Evolutionary conservation across 345 rosid genomes (phyloP).

Genomic region (Luvunga scandens): DNA sequence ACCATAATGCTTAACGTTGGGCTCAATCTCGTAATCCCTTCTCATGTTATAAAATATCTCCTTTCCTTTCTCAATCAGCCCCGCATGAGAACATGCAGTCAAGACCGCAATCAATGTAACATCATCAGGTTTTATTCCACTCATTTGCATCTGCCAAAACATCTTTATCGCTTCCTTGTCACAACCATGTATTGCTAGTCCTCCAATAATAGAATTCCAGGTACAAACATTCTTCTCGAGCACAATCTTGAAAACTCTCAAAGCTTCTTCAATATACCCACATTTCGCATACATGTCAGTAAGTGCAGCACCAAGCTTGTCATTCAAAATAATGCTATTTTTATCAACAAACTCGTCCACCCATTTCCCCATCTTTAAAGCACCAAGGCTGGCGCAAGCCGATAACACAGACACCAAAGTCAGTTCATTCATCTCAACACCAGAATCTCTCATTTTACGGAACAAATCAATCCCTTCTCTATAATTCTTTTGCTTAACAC

Average conservation of each 20-base stretch:
- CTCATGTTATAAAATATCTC: constrained; percentile 19
- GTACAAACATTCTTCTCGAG: constrained; percentile 14
- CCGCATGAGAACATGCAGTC: constrained; percentile 24
- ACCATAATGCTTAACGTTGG: constrained; percentile 43
- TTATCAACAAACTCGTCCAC: constrained; percentile 12
- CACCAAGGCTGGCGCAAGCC: constrained; percentile 27
- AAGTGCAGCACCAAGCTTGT: constrained; percentile 25
- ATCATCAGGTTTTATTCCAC: constrained; percentile 22
- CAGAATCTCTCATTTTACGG: constrained; percentile 19
- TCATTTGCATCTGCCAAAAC: constrained; percentile 18
- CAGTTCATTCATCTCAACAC: constrained; percentile 26
- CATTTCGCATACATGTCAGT: constrained; percentile 34
- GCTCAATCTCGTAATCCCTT: constrained; percentile 21
- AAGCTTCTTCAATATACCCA: constrained; percentile 21
- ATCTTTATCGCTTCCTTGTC: constrained; percentile 22
- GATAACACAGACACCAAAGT: constrained; percentile 22
- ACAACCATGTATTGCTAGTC: constrained; percentile 32
- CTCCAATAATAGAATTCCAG: constrained; percentile 27
- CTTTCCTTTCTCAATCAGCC: constrained; percentile 27
- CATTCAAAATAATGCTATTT: constrained; percentile 12
- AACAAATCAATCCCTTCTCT: constrained; percentile 20
- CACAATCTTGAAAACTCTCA: constrained; percentile 16
- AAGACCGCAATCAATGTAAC: constrained; percentile 25
- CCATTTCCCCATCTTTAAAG: constrained; percentile 20
- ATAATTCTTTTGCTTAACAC: constrained; percentile 20